Percentiles rank a stretch among this genome's conserved stretches.
These are phyloP conservation scores for Zoysia pacifica DNA, from an alignment of 176 grass and related monocot species.

Conservation along the genomic window DNA sequence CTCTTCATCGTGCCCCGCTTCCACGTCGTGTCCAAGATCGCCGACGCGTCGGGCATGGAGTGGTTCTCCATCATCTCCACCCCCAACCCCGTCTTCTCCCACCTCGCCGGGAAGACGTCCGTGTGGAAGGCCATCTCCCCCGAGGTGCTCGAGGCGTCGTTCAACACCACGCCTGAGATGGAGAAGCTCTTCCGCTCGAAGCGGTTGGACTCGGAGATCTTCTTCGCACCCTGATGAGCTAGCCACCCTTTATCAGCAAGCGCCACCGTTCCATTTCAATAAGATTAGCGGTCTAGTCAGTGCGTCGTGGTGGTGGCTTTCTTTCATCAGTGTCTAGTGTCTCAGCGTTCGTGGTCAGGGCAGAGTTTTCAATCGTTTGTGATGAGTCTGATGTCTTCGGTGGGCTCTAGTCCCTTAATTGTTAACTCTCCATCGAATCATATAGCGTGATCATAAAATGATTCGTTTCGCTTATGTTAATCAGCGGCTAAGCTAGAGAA, in stretches of 20 bases:
- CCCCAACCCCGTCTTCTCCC: constrained; percentile 77
- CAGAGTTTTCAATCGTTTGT: too few species aligned
- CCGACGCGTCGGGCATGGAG: constrained; percentile 66
- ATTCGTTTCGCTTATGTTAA: too few species aligned
- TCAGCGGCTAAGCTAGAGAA: neutral
- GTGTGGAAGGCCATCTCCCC: constrained; percentile 90
- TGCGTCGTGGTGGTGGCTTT: neutral
- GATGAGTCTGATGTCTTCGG: too few species aligned
- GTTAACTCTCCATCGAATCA: too few species aligned
- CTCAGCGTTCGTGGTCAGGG: too few species aligned
- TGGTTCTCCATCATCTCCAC: constrained; percentile 99
- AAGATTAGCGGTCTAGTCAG: neutral
- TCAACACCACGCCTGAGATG: constrained; percentile 70
- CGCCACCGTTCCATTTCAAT: neutral
- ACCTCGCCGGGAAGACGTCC: constrained; percentile 73
- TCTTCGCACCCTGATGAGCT: constrained; percentile 60
- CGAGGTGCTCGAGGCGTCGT: constrained; percentile 63
- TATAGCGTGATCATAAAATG: too few species aligned
- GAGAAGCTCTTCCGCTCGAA: constrained; percentile 83
- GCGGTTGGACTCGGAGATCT: constrained; percentile 78
- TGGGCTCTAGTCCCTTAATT: too few species aligned
- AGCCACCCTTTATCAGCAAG: too few species aligned
- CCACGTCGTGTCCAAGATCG: constrained; percentile 90
- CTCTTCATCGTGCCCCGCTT: constrained; percentile 89
- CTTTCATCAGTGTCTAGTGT: neutral